These are phyloP conservation scores for Globisporangium viniferum DNA, from an alignment of 352 stramenopile genomes.

Conservation along the genomic window DNA sequence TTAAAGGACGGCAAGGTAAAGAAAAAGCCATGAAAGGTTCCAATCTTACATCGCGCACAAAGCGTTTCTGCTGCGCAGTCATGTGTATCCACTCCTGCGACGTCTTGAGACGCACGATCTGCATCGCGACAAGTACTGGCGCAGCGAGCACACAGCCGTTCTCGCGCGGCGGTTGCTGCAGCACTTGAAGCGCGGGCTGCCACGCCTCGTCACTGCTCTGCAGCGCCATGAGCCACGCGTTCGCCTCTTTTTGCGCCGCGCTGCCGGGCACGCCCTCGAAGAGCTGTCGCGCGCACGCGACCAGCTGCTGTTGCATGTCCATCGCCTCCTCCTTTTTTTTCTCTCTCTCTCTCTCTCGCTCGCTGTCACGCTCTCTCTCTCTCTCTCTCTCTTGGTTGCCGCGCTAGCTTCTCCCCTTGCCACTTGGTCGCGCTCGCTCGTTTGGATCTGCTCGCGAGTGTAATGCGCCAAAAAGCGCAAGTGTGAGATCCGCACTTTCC, in stretches of 20 bases:
- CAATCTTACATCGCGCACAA: slow-evolving; percentile 41
- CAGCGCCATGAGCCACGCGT: slow-evolving; percentile 68
- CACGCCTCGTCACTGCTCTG: slow-evolving; percentile 57
- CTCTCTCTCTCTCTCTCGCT: not conserved
- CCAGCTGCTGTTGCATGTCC: slow-evolving; percentile 49
- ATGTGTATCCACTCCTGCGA: slow-evolving; percentile 44
- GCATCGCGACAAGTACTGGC: slow-evolving; percentile 59
- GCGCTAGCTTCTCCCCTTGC: not conserved
- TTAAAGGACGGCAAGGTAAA: not conserved
- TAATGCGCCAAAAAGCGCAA: not conserved
- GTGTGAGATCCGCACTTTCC: slow-evolving; percentile 4
- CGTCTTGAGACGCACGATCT: slow-evolving; percentile 70
- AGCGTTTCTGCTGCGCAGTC: slow-evolving; percentile 28
- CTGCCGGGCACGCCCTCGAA: slow-evolving; percentile 63
- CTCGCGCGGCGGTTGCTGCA: slow-evolving; percentile 31
- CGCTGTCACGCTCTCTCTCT: not conserved
- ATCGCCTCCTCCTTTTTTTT: not conserved
- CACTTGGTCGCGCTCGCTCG: not conserved
- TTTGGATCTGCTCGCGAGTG: not conserved
- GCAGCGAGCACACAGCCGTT: slow-evolving; percentile 18
- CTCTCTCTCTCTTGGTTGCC: not conserved
- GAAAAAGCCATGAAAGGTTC: not conserved
- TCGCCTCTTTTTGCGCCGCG: slow-evolving; percentile 47
- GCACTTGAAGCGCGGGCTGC: slow-evolving; percentile 49
- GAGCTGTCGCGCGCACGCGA: slow-evolving; percentile 54